Conservation (phyloP, 176 grass and related monocot genomes). For the Musa beccarii region DNA sequence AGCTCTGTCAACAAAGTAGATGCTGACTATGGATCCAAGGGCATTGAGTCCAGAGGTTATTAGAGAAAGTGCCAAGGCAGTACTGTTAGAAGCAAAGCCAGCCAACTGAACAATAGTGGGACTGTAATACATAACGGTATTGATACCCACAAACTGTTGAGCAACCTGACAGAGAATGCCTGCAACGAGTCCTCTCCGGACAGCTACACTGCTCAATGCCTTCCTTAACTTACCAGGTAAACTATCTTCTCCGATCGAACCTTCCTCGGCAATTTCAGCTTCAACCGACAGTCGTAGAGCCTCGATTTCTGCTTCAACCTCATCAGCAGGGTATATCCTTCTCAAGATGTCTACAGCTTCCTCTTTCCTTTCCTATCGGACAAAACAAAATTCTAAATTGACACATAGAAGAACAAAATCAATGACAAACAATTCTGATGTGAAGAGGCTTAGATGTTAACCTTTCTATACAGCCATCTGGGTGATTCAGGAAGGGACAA, state of each 20-base stretch:
- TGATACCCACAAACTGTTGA: conserved; percentile 92
- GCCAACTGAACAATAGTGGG: conserved; percentile 92
- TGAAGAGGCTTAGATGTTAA: conserved; percentile 9
- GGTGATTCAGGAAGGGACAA: conserved; percentile 83
- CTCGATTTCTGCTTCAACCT: conserved; percentile 91
- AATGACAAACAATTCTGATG: background rate
- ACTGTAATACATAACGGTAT: conserved; percentile 99
- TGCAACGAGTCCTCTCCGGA: conserved; percentile 64
- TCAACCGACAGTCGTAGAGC: conserved; percentile 58
- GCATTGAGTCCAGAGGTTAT: conserved; percentile 86
- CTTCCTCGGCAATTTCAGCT: conserved; percentile 64
- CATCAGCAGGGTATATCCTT: conserved; percentile 74
- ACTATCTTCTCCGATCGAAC: conserved; percentile 47
- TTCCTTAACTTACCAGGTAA: conserved; percentile 53
- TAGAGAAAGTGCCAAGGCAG: conserved; percentile 69
- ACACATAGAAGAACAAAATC: background rate
- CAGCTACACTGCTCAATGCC: conserved; percentile 52
- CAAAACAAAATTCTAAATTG: background rate
- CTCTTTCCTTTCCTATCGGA: conserved; percentile 65
- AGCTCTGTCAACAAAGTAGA: conserved; percentile 79
- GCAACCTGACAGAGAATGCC: conserved; percentile 76
- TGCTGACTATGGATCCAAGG: conserved; percentile 72
- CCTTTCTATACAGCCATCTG: conserved; percentile 91
- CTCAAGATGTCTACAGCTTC: conserved; percentile 62
- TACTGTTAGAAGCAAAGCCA: conserved; percentile 77